phyloP scores from a whole-genome alignment of 768 basidiomycete genomes.

The Boletellus ananiceps region DNA sequence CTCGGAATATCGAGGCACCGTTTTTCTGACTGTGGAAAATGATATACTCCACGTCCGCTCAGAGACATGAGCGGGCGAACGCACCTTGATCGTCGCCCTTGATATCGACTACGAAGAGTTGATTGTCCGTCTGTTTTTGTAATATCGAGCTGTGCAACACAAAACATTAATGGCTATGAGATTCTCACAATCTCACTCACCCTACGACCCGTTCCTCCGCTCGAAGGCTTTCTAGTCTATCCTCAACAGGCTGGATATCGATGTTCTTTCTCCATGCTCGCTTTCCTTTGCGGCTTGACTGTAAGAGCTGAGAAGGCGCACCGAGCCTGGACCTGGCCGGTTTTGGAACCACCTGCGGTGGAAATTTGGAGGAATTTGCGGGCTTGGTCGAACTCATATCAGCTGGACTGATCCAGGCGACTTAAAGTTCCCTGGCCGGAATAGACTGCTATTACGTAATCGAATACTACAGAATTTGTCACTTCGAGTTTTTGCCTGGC shows the following conservation, averaged over 20 bases:
- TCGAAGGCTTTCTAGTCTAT: constrained; percentile 67
- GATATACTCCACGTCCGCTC: neutral
- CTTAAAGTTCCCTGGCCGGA: neutral
- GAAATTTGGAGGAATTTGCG: neutral
- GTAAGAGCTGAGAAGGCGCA: constrained; percentile 35
- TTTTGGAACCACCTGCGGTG: constrained; percentile 8
- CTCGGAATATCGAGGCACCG: constrained; percentile 51
- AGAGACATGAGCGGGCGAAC: neutral
- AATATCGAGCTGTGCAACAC: constrained; percentile 47
- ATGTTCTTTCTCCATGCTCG: constrained; percentile 93
- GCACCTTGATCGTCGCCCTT: constrained; percentile 72
- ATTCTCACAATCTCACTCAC: constrained; percentile 37
- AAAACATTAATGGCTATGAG: neutral
- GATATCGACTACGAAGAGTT: constrained; percentile 78
- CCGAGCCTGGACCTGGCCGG: constrained; percentile 13
- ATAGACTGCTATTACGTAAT: constrained; percentile 4
- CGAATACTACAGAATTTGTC: too few species aligned
- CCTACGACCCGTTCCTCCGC: constrained; percentile 80
- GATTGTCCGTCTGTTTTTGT: constrained; percentile 62
- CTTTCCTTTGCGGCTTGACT: constrained; percentile 86
- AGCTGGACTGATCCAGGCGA: neutral
- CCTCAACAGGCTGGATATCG: constrained; percentile 75
- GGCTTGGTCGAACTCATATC: constrained; percentile 9
- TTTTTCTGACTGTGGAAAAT: constrained; percentile 48
- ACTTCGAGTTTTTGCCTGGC: too few species aligned